Evolutionary conservation across 495 filamentous ascomycete genomes (phyloP), one percentile per base, ranked within the genome.

Genomic region (Astrothelium macrocarpum): DNA sequence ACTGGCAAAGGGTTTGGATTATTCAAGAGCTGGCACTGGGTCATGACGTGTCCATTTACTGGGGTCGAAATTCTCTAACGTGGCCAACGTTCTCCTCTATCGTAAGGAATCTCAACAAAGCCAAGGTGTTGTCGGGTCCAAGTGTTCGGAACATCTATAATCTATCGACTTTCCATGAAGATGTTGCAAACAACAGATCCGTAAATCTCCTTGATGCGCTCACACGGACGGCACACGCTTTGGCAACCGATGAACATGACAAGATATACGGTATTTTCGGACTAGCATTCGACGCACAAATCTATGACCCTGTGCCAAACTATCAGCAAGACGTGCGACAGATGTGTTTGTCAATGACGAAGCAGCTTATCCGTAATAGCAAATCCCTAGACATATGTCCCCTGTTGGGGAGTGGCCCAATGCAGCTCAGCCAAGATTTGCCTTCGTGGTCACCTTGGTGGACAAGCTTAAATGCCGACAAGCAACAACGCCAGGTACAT

Each of bases 1-100:
- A 39, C 34, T 61, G 59, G 59, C 26, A 32, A 36, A 36, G 59
- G 32, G 32, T 61, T 7, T 61, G 59, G 59, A 61, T 61, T 42
- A n/a, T 61, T 7, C 59, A 61, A 23, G 59, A 61, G n/a, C 26
- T 61, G 3, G 34, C 43, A 2, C 2, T 61, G 59, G 59, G 28
- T 7, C 32, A 20, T 59, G 61, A 39, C 16, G 36, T 39, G 7
- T 39, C 16, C 16, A 39, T 39, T 16, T 39, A 39, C 36, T 39
- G 36, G 36, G 36, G 36, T 39, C 7, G 16, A 16, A 5, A 39
- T 39, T 7, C 36, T 16, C 7, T 39, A 5, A 39, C 36, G 7
- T 39, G 36, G 36, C 36, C 7, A 39, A 39, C 36, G 7, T 39
- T 39, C 36, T 39, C 36, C 16, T 39, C 36, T 16, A 39, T 39